Evolutionary conservation across 139 green algal species (phyloP).

Genomic region (Ettlia oleoabundans): DNA sequence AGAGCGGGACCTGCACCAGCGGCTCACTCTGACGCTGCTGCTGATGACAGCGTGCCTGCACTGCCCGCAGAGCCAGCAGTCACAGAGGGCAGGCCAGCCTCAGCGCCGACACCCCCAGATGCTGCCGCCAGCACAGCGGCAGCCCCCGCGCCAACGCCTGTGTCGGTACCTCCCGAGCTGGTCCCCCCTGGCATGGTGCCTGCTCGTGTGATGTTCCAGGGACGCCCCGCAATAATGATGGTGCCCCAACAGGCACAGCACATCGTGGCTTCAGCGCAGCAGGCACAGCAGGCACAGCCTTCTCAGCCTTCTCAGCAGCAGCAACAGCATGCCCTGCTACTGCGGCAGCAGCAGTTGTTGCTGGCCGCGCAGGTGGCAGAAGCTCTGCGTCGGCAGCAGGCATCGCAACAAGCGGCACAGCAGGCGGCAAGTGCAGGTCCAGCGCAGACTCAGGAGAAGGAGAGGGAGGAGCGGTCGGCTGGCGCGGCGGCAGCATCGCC

Average conservation of each 20-base stretch:
- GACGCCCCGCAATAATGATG: neutral
- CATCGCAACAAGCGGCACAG: neutral
- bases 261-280: neutral
- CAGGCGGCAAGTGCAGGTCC: neutral
- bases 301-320: neutral
- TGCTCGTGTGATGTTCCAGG: neutral
- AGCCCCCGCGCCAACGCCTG: neutral
- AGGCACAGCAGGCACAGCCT: neutral
- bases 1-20: no score
- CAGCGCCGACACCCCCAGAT: neutral
- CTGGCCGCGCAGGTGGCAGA: neutral
- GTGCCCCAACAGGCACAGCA: neutral
- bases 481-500: neutral
- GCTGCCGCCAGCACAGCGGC: neutral
- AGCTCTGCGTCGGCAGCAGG: neutral
- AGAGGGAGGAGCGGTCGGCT: neutral
- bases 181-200: neutral
- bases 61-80: no score
- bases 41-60: no score
- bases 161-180: neutral
- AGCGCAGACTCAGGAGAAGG: neutral
- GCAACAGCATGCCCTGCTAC: neutral
- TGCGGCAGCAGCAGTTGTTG: neutral
- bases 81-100: no score
- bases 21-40: no score